These are phyloP conservation scores for Marsdenia floribunda DNA, from an alignment of 257 asterid genomes.

Conservation along the genomic window DNA sequence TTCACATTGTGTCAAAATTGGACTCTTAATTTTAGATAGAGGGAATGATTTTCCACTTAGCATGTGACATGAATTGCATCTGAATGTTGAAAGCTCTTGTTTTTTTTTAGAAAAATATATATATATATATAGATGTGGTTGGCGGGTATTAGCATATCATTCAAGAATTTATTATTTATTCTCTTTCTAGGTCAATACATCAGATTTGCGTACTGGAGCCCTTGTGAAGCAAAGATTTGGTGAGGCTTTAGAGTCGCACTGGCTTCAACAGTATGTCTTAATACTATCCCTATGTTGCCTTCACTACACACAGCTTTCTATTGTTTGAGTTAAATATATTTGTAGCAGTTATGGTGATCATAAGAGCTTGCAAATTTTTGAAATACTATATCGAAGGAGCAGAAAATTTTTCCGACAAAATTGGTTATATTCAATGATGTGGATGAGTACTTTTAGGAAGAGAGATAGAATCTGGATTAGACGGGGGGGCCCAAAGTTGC, in stretches of 20 bases:
- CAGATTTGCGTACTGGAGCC: conserved; percentile 98
- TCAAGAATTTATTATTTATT: conserved; percentile 6
- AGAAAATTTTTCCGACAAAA: background rate
- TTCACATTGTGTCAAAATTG: background rate
- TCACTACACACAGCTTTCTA: conserved; percentile 4
- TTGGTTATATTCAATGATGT: background rate
- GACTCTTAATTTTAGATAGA: background rate
- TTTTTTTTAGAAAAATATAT: too few species aligned
- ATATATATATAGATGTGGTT: background rate
- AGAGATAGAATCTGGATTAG: background rate
- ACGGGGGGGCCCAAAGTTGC: too few species aligned
- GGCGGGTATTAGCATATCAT: background rate
- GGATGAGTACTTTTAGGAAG: background rate
- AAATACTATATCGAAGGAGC: background rate
- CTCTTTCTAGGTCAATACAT: conserved; percentile 69
- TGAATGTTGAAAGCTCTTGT: background rate
- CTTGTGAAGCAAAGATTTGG: conserved; percentile 89
- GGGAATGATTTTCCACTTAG: background rate
- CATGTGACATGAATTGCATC: background rate
- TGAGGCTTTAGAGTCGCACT: conserved; percentile 96
- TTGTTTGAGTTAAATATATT: conserved; percentile 4
- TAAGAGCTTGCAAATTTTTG: background rate
- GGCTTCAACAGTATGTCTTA: conserved; percentile 70
- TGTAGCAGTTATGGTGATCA: background rate
- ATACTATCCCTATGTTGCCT: conserved; percentile 14